Evolutionary conservation across 352 stramenopile species (phyloP), one percentile per base, ranked within the genome.

Genomic region (Peronospora tabacina): DNA sequence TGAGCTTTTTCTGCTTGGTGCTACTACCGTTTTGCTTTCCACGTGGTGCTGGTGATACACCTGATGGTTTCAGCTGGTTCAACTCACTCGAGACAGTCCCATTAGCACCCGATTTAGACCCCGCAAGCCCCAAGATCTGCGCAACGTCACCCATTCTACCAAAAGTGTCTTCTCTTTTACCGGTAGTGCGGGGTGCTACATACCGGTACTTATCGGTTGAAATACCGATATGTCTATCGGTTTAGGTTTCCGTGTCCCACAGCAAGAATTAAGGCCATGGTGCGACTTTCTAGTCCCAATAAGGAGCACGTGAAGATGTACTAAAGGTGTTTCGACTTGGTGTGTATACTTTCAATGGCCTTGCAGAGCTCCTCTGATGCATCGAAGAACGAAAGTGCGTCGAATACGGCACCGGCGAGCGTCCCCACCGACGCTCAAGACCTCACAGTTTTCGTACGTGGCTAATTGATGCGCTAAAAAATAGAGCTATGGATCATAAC

Each of bases 381-480:
- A 44, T 61, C 65, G 11, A 80, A 75, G 44, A 80, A 62, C 41
- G 47, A 22, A 37, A 76, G 38, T 52, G 58, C 51, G 19, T 3
- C 28, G 2, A 29, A 41, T 2, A 39, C 6, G 16, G 20, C 43
- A 11, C 32, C 70, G 15, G 15, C 55, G 0, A 54, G 50, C 22
- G 63, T 41, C 7, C 61, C 59, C 20, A 62, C 67, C 19, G 75
- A 86, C 45, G 61, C 62, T 2, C 72, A 86, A 53, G 75, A 86
- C 41, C 70, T 86, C 38, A 81, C 75, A 0, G 70, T 86, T 47
- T 86, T 86, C 54, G 75, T 81, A 64, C 53, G 70, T 72, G 22
- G 17, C 46, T 2, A 32, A 38, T 32, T 32, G 28, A 32, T 32
- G 12, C 28, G 28, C 12, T 32, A 13, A 12, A 1, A 32, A 12